Conservation (phyloP, 148 eudicot genomes). For the Chenopodium berlandieri region DNA sequence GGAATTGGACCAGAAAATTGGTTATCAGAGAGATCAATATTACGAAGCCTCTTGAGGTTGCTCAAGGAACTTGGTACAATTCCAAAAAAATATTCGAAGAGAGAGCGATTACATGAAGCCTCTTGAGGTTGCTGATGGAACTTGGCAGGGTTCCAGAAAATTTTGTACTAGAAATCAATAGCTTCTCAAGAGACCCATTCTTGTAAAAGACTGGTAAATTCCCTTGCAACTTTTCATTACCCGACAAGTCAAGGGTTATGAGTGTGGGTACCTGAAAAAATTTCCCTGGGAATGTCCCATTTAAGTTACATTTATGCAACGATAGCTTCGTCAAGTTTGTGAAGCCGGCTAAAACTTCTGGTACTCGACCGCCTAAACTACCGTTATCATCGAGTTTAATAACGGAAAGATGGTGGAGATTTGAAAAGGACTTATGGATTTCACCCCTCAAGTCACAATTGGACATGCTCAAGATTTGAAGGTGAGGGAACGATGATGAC, state of each 20-base stretch:
- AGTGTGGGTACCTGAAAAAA: conserved; percentile 35
- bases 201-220: conserved; percentile 17
- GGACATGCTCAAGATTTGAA: conserved; percentile 41
- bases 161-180: conserved; percentile 26
- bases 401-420: conserved; percentile 28
- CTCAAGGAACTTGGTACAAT: conserved; percentile 22
- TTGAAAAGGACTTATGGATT: conserved; percentile 28
- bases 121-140: conserved; percentile 27
- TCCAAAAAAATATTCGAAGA: conserved; percentile 16
- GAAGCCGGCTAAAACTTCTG: conserved; percentile 27
- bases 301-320: conserved; percentile 21
- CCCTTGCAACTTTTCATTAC: conserved; percentile 20
- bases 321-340: conserved; percentile 22
- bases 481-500: conserved; percentile 26
- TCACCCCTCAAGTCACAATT: conserved; percentile 28
- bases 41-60: conserved; percentile 23
- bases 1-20: conserved; percentile 32
- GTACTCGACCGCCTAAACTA: conserved; percentile 17
- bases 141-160: conserved; percentile 38
- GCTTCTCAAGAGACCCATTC: conserved; percentile 12
- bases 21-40: conserved; percentile 6
- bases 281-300: conserved; percentile 24
- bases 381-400: conserved; percentile 25
- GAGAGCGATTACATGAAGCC: conserved; percentile 27
- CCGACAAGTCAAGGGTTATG: conserved; percentile 13